phyloP scores from a whole-genome alignment of 2,329 filamentous ascomycete species.

The Penicillium sp. region DNA sequence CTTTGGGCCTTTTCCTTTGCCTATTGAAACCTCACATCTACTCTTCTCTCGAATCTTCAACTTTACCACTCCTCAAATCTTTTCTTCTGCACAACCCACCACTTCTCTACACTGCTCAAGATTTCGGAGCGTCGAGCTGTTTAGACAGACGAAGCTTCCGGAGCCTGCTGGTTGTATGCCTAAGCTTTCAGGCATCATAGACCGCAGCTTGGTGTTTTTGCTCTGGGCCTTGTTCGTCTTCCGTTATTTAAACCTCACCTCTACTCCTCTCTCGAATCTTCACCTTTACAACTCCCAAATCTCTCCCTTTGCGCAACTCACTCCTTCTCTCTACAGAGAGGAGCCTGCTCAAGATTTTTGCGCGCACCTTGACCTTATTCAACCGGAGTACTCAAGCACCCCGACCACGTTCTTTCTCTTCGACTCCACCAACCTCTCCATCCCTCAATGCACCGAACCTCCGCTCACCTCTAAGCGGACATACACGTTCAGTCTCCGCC shows the following conservation, averaged over 20 bases:
- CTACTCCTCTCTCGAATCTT: slow-evolving; percentile 16
- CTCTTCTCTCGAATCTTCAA: slow-evolving; percentile 17
- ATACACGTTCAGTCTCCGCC: slow-evolving; percentile 46
- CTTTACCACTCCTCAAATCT: slow-evolving; percentile 19
- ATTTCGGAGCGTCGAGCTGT: slow-evolving; percentile 43
- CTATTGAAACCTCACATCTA: slow-evolving; percentile 20
- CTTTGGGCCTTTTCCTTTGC: slow-evolving; percentile 27
- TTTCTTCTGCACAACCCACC: slow-evolving; percentile 16
- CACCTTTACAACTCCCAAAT: slow-evolving; percentile 20
- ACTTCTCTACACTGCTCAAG: slow-evolving; percentile 40
- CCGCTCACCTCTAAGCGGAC: slow-evolving; percentile 42
- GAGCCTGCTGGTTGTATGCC: slow-evolving; percentile 41
- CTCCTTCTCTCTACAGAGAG: slow-evolving; percentile 36
- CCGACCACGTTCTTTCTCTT: slow-evolving; percentile 52
- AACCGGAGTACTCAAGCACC: slow-evolving; percentile 51
- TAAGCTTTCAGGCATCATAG: slow-evolving; percentile 29
- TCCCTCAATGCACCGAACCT: slow-evolving; percentile 48
- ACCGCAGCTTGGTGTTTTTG: slow-evolving; percentile 31
- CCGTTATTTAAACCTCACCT: slow-evolving; percentile 23
- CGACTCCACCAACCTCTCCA: slow-evolving; percentile 40
- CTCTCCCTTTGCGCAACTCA: slow-evolving; percentile 15
- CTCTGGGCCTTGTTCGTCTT: slow-evolving; percentile 30
- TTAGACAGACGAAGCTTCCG: slow-evolving; percentile 52
- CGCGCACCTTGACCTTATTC: slow-evolving; percentile 50
- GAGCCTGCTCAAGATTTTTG: slow-evolving; percentile 50